Evolutionary conservation across 495 filamentous ascomycete genomes (phyloP).

Genomic region (Talaromyces thailandensis): DNA sequence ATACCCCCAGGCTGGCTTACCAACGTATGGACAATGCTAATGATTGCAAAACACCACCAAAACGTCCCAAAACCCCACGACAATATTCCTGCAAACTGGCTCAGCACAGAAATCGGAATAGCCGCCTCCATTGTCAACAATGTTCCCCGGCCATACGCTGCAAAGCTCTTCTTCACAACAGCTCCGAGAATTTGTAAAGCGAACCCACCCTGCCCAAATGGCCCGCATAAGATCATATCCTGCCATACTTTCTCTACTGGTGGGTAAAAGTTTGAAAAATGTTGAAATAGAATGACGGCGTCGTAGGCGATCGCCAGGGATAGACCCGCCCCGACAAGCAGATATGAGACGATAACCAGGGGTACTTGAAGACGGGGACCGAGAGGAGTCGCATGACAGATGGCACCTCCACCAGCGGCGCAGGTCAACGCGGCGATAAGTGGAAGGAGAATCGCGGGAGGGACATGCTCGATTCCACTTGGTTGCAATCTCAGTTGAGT

Average conservation of each 20-base stretch:
- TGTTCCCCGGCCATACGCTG: constrained; percentile 16
- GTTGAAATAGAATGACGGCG: constrained; percentile 16
- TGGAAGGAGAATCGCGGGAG: constrained; percentile 16
- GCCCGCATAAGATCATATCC: constrained; percentile 30
- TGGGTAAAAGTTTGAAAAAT: constrained; percentile 16
- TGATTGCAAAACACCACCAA: constrained; percentile 24
- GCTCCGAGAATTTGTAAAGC: constrained; percentile 20
- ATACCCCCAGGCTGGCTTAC: constrained; percentile 13
- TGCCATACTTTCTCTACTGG: constrained; percentile 15
- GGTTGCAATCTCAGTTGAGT: constrained; percentile 21
- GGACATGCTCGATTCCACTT: constrained; percentile 11
- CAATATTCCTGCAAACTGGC: constrained; percentile 17
- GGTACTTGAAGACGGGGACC: constrained; percentile 21
- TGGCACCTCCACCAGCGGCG: constrained; percentile 20
- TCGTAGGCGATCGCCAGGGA: constrained; percentile 11
- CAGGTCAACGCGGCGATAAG: constrained; percentile 21
- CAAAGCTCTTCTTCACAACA: constrained; percentile 15
- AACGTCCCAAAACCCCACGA: constrained; percentile 24
- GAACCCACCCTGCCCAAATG: constrained; percentile 24
- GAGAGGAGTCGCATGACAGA: constrained; percentile 13
- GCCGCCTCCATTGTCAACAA: constrained; percentile 19
- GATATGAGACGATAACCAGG: constrained; percentile 22
- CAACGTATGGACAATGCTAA: constrained; percentile 20
- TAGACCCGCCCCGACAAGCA: constrained; percentile 22
- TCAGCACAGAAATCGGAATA: constrained; percentile 9